A percentile compares a stretch with the other conserved stretches of the same genome.
Evolutionary conservation across 1,139 yeast genomes (phyloP).

Genomic region (Hemisphaericaspora xylanilytica): DNA sequence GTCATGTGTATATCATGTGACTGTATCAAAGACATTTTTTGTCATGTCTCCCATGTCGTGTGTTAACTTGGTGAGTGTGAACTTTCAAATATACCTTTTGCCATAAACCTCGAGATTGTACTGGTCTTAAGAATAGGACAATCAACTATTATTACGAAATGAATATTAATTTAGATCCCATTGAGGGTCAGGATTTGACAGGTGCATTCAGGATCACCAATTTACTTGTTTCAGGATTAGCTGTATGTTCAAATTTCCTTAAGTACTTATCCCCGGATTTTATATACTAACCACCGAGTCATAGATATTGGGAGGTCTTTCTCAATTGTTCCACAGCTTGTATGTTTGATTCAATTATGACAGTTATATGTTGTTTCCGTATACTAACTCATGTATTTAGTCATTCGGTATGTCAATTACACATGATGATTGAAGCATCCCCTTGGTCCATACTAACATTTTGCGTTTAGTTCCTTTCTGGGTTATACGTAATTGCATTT

Average conservation of each 20-base stretch:
- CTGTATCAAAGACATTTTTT: neutral
- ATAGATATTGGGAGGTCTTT: constrained; percentile 53
- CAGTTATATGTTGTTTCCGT: neutral
- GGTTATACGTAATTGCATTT: constrained; percentile 52
- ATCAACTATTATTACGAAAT: neutral
- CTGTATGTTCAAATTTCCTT: constrained; percentile 38
- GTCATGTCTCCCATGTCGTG: neutral
- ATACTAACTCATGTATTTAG: constrained; percentile 24
- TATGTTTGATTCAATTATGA: constrained; percentile 27
- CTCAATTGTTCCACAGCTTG: constrained; percentile 59
- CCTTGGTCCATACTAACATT: constrained; percentile 12
- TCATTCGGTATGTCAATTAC: constrained; percentile 24
- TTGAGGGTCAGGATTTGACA: constrained; percentile 36
- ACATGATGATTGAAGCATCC: neutral
- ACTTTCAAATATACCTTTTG: no score
- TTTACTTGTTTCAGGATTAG: constrained; percentile 57
- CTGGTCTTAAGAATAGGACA: no score
- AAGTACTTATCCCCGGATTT: neutral
- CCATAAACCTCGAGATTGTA: neutral
- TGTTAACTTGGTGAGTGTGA: neutral
- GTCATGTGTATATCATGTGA: constrained; percentile 5
- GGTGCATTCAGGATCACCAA: constrained; percentile 65
- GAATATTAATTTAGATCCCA: constrained; percentile 23
- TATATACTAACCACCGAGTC: constrained; percentile 19
- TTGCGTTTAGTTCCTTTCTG: constrained; percentile 46